These are phyloP conservation scores for Colletotrichum sp. DNA, from an alignment of 2,329 filamentous ascomycete genomes.

Conservation along the genomic window DNA sequence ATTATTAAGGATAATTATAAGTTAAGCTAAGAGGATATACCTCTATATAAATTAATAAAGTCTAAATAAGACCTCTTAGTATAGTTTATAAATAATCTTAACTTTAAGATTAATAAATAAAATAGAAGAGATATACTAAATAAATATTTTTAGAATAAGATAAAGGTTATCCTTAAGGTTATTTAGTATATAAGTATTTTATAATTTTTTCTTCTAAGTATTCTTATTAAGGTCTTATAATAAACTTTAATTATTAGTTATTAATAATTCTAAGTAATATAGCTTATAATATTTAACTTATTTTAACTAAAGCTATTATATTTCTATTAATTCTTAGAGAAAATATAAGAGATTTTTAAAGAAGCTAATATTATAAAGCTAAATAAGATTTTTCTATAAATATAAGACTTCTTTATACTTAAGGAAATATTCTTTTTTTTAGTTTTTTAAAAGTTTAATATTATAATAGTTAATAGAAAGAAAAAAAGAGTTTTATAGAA, in stretches of 20 bases:
- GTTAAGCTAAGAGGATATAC: too few species aligned
- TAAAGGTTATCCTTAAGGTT: too few species aligned
- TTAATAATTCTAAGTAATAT: not conserved
- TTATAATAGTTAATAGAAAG: not conserved
- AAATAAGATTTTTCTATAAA: not conserved
- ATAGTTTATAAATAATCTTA: too few species aligned
- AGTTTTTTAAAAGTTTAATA: not conserved
- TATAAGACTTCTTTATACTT: not conserved
- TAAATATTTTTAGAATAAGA: too few species aligned
- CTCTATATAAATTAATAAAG: too few species aligned
- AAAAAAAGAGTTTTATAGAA: not conserved
- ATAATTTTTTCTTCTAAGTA: not conserved
- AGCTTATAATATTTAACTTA: not conserved
- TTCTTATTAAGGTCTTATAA: not conserved
- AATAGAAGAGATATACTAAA: rapidly evolving
- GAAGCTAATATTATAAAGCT: not conserved
- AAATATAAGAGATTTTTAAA: not conserved
- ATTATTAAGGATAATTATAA: too few species aligned
- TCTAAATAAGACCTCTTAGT: too few species aligned
- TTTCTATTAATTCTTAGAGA: not conserved
- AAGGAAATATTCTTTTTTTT: not conserved
- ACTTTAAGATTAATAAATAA: too few species aligned
- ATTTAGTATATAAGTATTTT: not conserved
- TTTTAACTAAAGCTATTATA: not conserved
- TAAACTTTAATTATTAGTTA: not conserved